Evolutionary conservation across 192 early-diverging fungal species (phyloP).

Genomic region (Radiomyces spectabilis): DNA sequence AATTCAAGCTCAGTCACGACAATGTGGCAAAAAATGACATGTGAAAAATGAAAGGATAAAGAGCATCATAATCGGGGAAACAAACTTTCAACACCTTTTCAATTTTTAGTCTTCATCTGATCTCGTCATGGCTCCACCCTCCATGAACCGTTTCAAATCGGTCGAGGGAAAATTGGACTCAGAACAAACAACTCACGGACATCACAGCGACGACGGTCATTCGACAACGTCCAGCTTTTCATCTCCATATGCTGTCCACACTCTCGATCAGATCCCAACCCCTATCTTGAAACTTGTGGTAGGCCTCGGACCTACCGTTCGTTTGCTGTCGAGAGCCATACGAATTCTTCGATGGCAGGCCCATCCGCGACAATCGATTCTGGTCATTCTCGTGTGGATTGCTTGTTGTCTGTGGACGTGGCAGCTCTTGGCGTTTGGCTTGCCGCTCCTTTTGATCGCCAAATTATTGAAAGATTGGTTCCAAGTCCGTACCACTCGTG

Average conservation of each 20-base stretch:
- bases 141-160: no score
- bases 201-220: conserved; percentile 7
- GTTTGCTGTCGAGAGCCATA: neutral
- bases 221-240: conserved; percentile 13
- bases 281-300: conserved; percentile 18
- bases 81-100: no score
- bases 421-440: conserved; percentile 6
- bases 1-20: no score
- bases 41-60: no score
- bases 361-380: conserved; percentile 4
- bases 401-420: conserved; percentile 19
- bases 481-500: conserved; percentile 3
- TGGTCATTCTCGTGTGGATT: conserved; percentile 10
- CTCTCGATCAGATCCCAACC: conserved; percentile 23
- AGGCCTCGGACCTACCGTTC: conserved; percentile 7
- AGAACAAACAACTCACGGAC: no score
- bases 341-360: conserved; percentile 17
- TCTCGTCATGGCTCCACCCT: no score
- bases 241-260: conserved; percentile 19
- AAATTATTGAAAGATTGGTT: conserved; percentile 16
- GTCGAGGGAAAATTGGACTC: no score
- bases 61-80: no score
- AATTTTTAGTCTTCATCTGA: no score
- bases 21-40: no score
- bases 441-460: conserved; percentile 9